These are phyloP conservation scores for Sequoia sempervirens DNA, from an alignment of 75 land plant genomes.

Conservation along the genomic window DNA sequence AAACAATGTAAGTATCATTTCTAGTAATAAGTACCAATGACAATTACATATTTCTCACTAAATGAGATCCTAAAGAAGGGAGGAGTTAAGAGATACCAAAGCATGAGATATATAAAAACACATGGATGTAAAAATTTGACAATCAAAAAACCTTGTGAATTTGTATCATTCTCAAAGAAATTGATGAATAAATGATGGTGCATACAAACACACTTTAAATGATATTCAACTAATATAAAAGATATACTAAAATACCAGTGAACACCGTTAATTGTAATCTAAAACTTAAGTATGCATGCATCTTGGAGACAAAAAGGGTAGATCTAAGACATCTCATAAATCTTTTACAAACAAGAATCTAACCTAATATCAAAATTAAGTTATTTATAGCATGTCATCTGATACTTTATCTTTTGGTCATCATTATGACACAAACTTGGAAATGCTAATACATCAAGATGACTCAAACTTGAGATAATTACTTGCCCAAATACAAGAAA, in stretches of 20 bases:
- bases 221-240: no score
- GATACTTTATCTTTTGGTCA: neutral
- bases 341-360: neutral
- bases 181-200: neutral
- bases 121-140: neutral
- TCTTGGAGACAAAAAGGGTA: neutral
- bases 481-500: no score
- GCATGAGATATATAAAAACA: neutral
- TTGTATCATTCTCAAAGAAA: neutral
- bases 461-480: no score
- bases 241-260: neutral
- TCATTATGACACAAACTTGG: no score
- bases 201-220: neutral
- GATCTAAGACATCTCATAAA: neutral
- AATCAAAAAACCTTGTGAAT: conserved; percentile 7
- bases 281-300: neutral
- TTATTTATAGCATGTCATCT: no score
- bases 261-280: neutral
- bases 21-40: neutral
- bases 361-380: neutral
- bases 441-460: no score
- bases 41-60: neutral
- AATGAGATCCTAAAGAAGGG: neutral
- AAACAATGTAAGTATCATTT: neutral
- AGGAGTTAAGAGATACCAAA: neutral